Evolutionary conservation across 257 asterid species (phyloP).

Genomic region (Cinchona pubescens): DNA sequence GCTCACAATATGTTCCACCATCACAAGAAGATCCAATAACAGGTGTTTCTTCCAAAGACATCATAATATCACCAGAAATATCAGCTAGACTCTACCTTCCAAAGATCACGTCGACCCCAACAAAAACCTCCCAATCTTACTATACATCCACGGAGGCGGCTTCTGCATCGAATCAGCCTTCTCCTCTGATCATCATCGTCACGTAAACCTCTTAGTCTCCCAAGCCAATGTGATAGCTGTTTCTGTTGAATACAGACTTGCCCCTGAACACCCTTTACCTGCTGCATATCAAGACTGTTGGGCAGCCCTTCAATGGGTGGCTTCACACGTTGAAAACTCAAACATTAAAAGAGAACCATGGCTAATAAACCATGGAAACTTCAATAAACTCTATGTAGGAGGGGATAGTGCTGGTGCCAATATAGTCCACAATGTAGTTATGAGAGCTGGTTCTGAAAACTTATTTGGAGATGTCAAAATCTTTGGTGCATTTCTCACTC

Average conservation of each 20-base stretch:
- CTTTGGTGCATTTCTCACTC: slow-evolving; percentile 28
- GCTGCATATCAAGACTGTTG: slow-evolving; percentile 47
- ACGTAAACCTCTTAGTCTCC: slow-evolving; percentile 15
- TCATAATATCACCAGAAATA: slow-evolving; percentile 23
- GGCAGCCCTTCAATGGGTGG: slow-evolving; percentile 38
- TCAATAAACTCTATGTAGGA: slow-evolving; percentile 29
- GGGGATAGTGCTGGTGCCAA: slow-evolving; percentile 44
- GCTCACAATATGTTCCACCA: slow-evolving; percentile 24
- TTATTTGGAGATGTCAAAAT: slow-evolving; percentile 26
- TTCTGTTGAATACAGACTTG: slow-evolving; percentile 38
- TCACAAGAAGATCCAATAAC: slow-evolving; percentile 18
- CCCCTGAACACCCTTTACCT: slow-evolving; percentile 54
- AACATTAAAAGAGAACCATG: slow-evolving; percentile 9
- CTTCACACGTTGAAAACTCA: background rate
- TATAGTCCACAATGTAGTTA: slow-evolving; percentile 19
- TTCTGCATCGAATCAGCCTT: slow-evolving; percentile 38
- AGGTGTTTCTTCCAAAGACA: slow-evolving; percentile 33
- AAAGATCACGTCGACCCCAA: background rate
- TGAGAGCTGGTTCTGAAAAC: slow-evolving; percentile 17
- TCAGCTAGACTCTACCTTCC: slow-evolving; percentile 38
- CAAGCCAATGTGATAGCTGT: slow-evolving; percentile 17
- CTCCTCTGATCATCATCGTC: slow-evolving; percentile 24
- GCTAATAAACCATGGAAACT: slow-evolving; percentile 40
- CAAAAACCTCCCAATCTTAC: slow-evolving; percentile 33
- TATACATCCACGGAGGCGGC: slow-evolving; percentile 31